Percentiles rank a stretch among this genome's conserved stretches.
Conservation (phyloP, 2,329 filamentous ascomycete genomes). For the Xylaria multiplex region DNA sequence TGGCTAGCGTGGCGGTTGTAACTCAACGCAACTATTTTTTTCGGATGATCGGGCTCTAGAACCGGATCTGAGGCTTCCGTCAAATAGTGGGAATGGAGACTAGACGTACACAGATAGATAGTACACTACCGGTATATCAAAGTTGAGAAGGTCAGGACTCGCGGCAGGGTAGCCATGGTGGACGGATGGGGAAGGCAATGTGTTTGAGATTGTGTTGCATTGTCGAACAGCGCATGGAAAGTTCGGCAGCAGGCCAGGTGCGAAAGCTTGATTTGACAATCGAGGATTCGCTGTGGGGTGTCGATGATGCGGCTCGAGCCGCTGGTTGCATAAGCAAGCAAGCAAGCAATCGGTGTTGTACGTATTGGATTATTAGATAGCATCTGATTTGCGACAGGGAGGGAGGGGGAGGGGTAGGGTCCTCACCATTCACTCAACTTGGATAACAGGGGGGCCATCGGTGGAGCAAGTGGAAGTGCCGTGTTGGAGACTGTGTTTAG, state of each 20-base stretch:
- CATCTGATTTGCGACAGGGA: conserved; percentile 23
- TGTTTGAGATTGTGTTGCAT: conserved; percentile 36
- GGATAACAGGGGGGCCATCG: conserved; percentile 21
- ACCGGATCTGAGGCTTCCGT: conserved; percentile 27
- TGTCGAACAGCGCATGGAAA: conserved; percentile 35
- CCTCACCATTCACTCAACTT: conserved; percentile 17
- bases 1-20: conserved; percentile 1
- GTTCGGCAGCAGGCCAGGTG: conserved; percentile 38
- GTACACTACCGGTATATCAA: conserved; percentile 15
- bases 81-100: conserved; percentile 18
- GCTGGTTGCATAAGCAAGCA: conserved; percentile 36
- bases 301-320: conserved; percentile 40
- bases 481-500: conserved; percentile 34
- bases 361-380: not conserved
- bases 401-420: not conserved
- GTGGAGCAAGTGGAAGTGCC: conserved; percentile 35
- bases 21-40: conserved; percentile 2
- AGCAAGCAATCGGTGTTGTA: conserved; percentile 27
- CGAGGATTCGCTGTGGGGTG: conserved; percentile 22
- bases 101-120: not conserved
- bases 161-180: conserved; percentile 23
- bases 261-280: conserved; percentile 39
- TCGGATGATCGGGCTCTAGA: conserved; percentile 27
- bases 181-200: conserved; percentile 34
- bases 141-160: conserved; percentile 29